A percentile compares a stretch with the other conserved stretches of the same genome.
phyloP scores from a whole-genome alignment of 495 filamentous ascomycete genomes.

The Xylona heveae region DNA sequence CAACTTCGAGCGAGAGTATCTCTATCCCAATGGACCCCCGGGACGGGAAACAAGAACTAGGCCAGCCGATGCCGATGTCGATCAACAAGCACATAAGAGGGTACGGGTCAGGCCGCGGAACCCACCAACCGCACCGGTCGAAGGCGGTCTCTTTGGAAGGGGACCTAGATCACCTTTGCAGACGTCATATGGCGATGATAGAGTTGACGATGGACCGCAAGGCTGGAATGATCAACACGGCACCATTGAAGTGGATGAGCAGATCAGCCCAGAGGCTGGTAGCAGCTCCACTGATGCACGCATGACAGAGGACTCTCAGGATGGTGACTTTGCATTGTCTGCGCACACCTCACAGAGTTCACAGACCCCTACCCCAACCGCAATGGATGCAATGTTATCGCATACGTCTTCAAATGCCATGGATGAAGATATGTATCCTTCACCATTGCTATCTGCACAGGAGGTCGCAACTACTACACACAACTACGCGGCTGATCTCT shows the following conservation, averaged over 20 bases:
- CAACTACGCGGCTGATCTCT: background rate
- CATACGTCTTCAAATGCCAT: conserved; percentile 1
- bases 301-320: conserved; percentile 18
- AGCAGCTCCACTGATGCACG: background rate
- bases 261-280: conserved; percentile 2
- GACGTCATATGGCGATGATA: conserved; percentile 2
- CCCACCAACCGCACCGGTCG: conserved; percentile 13
- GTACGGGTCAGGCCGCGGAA: background rate
- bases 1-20: conserved; percentile 37
- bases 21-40: conserved; percentile 19
- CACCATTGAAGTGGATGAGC: conserved; percentile 20
- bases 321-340: conserved; percentile 13
- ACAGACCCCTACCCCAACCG: too few relatives aligned
- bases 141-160: background rate
- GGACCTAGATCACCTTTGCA: background rate
- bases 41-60: conserved; percentile 23
- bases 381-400: too few relatives aligned
- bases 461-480: too few relatives aligned
- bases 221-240: conserved; percentile 19
- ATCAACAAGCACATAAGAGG: conserved; percentile 26
- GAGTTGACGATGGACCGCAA: conserved; percentile 5
- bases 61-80: conserved; percentile 22
- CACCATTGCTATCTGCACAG: background rate
- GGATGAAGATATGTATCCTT: conserved; percentile 4
- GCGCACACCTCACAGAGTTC: conserved; percentile 3